phyloP scores from a whole-genome alignment of 208 protist species.

The Trypanosoma mega region DNA sequence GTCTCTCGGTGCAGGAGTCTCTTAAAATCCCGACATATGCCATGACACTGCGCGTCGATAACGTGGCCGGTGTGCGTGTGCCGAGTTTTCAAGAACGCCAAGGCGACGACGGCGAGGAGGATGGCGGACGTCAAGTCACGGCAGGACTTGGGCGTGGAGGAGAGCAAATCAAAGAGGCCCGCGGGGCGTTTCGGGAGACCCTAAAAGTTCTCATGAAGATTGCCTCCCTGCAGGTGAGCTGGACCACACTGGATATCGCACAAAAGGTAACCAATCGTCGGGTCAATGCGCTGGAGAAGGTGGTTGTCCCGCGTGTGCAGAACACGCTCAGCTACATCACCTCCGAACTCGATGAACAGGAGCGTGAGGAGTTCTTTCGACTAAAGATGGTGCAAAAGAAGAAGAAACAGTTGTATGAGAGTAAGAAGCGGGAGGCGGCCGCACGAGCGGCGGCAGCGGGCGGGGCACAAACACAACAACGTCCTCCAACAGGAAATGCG shows the following conservation, averaged over 20 bases:
- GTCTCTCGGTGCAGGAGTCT: constrained; percentile 93
- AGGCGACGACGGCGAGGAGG: constrained; percentile 17
- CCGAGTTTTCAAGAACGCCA: constrained; percentile 91
- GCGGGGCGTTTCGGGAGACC: constrained; percentile 89
- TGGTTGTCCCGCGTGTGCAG: constrained; percentile 97
- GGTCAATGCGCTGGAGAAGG: constrained; percentile 99
- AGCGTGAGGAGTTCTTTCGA: constrained; percentile 99
- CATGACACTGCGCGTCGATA: constrained; percentile 93
- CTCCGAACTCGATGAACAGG: constrained; percentile 98
- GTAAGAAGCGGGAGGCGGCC: constrained; percentile 15
- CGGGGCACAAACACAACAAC: constrained; percentile 3
- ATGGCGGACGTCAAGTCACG: constrained; percentile 1
- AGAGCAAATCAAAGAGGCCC: constrained; percentile 93
- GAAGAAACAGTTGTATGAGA: constrained; percentile 82
- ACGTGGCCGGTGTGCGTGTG: constrained; percentile 98
- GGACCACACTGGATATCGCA: constrained; percentile 96
- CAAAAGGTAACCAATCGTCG: constrained; percentile 99
- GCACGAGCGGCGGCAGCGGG: not conserved
- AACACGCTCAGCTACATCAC: constrained; percentile 98
- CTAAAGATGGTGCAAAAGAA: constrained; percentile 98
- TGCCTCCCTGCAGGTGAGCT: constrained; percentile 97
- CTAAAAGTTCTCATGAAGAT: constrained; percentile 94
- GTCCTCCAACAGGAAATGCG: not conserved
- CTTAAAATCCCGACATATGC: constrained; percentile 89
- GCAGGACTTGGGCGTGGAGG: constrained; percentile 97